These are phyloP conservation scores for Colletotrichum phormii DNA, from an alignment of 2,329 filamentous ascomycete genomes.

Conservation along the genomic window DNA sequence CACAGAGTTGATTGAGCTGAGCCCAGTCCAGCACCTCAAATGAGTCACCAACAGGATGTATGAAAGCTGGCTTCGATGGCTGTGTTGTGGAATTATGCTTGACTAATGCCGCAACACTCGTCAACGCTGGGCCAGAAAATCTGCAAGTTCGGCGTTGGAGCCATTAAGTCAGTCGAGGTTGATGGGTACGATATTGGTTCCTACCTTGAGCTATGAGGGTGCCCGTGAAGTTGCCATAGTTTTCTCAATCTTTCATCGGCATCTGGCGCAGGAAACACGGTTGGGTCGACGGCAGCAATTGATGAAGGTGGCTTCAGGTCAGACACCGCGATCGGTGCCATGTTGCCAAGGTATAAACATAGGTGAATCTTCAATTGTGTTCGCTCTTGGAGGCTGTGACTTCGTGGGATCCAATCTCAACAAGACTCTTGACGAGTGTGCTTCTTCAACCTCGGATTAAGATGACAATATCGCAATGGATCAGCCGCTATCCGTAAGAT, in stretches of 20 bases:
- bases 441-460: no score
- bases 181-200: background rate
- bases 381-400: background rate
- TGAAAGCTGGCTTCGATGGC: slow-evolving; percentile 14
- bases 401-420: background rate
- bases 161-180: accelerated
- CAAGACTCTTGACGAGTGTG: no score
- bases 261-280: slow-evolving; percentile 10
- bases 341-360: background rate
- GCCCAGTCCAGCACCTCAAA: slow-evolving; percentile 17
- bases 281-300: background rate
- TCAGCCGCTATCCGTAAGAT: background rate
- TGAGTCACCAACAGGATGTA: background rate
- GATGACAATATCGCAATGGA: background rate
- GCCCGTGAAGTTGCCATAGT: slow-evolving; percentile 21
- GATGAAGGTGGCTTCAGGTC: background rate
- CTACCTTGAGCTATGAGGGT: slow-evolving; percentile 20
- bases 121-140: slow-evolving; percentile 13
- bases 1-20: background rate
- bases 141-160: background rate
- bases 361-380: background rate
- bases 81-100: slow-evolving; percentile 16
- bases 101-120: slow-evolving; percentile 16
- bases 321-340: slow-evolving; percentile 25
- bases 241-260: slow-evolving; percentile 7